phyloP scores from a whole-genome alignment of 441 rosid species.

The Populus trichocarpa region DNA sequence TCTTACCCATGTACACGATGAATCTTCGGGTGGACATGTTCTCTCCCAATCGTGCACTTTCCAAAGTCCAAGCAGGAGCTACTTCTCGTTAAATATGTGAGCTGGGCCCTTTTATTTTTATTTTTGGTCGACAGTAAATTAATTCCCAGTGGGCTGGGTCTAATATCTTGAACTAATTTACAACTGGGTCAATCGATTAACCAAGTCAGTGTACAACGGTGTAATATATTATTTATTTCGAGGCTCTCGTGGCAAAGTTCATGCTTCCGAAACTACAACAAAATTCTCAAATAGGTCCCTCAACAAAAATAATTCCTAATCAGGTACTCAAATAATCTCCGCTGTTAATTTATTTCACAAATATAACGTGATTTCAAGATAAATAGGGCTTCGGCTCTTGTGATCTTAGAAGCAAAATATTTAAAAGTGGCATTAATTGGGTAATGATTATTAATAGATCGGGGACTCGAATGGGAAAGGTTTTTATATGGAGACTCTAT shows the following conservation, averaged over 20 bases:
- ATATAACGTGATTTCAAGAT: not conserved
- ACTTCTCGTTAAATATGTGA: not conserved
- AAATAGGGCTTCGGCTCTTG: not conserved
- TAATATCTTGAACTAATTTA: not conserved
- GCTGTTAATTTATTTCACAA: no score
- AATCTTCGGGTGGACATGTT: not conserved
- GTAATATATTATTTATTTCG: not conserved
- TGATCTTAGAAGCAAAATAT: not conserved
- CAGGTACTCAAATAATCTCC: not conserved
- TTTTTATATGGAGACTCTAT: not conserved
- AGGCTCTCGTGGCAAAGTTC: no score
- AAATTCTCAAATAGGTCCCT: not conserved
- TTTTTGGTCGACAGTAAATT: not conserved
- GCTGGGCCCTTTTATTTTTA: not conserved
- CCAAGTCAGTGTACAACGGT: not conserved
- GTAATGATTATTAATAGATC: not conserved
- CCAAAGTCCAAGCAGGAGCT: not conserved
- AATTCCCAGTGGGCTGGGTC: not conserved
- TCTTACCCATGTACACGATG: not conserved
- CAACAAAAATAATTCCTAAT: not conserved
- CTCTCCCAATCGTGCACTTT: not conserved
- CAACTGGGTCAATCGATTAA: not conserved
- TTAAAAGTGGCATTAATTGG: not conserved
- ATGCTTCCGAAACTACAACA: no score
- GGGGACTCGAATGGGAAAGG: not conserved